Evolutionary conservation across 176 grass and related monocot genomes (phyloP).

Genomic region (Triticum turgidum): DNA sequence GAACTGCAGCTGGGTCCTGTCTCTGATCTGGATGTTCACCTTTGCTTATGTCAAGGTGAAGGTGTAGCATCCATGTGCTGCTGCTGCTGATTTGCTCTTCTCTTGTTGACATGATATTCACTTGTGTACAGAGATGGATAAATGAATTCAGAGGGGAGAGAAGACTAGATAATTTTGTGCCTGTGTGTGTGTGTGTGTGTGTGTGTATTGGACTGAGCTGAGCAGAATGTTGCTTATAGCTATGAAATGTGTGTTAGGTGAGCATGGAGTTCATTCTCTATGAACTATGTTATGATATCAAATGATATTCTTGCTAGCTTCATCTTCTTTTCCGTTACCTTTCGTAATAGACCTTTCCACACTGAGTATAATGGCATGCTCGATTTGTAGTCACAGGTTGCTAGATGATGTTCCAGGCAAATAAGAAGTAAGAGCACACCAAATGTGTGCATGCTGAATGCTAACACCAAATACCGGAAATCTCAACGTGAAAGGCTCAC

Average conservation of each 20-base stretch:
- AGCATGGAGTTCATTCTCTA: conserved; percentile 22
- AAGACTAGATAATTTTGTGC: conserved; percentile 32
- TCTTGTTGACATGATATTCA: background rate
- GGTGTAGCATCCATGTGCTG: conserved; percentile 23
- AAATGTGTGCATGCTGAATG: background rate
- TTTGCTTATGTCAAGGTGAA: conserved; percentile 50
- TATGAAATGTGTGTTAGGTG: conserved; percentile 26
- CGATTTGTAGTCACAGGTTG: background rate
- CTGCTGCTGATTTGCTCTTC: background rate
- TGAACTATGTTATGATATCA: conserved; percentile 12
- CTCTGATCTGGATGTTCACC: conserved; percentile 55
- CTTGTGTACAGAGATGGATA: conserved; percentile 34
- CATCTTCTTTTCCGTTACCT: background rate
- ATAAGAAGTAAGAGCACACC: background rate
- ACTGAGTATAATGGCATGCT: background rate
- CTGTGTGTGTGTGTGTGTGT: no score
- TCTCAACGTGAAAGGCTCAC: background rate
- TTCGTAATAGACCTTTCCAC: background rate
- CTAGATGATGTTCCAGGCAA: background rate
- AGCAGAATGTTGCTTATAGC: conserved; percentile 28
- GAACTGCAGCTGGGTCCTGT: conserved; percentile 38
- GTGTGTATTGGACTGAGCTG: background rate
- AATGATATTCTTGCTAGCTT: background rate
- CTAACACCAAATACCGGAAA: background rate
- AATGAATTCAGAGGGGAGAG: conserved; percentile 23